Base-by-base conservation (phyloP, 345 rosid species). In the Erysimum cheiranthoides region DNA sequence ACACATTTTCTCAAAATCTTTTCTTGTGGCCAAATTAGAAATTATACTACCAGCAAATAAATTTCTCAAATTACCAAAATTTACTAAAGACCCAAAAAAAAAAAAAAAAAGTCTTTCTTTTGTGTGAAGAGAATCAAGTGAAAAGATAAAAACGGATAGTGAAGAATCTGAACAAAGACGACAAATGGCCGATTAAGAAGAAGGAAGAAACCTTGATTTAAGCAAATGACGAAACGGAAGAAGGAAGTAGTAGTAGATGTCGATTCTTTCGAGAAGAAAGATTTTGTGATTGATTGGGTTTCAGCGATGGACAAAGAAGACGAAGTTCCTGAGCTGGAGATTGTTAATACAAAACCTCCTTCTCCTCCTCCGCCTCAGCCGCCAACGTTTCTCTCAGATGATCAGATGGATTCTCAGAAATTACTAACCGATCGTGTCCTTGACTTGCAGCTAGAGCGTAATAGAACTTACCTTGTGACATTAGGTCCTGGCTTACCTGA, bases 281-380 rank as follows among this genome's bases (percentile, higher is more conserved):
- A 67, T 4, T 68, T 84, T 1, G 50, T 49, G 12, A 77, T 86
- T 6, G 87, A 86, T 66, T 89, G 86, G 93, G 9, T 2, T 12
- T 16, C 70, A 16, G 21, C 81, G 38, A 28, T 84, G 69, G 43
- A 60, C 3, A 45, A 66, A 18, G 82, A 74, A 73, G 74, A 71
- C 5, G 71, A 78, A n/a, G 70, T 72, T 3, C 88, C 79, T 35
- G 73, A 73, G 59, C 10, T 85, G 16, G 66, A 66, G 59, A 77
- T 82, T 39, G 69, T 61, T 27, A 57, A 4, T 42, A 14, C 62
- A 65, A 49, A 64, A 61, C 25, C 71, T 58, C 66, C 21, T 6
- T 27, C 57, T 10, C 51, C 65, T 16, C 66, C 28, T 6, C 35
- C 57, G 6, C 51, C 65, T 16, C 73, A 66, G 3, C 62, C 68